Evolutionary conservation across 768 basidiomycete species (phyloP), one percentile per base, ranked within the genome.

Genomic region (Xerocomus potaroensis): DNA sequence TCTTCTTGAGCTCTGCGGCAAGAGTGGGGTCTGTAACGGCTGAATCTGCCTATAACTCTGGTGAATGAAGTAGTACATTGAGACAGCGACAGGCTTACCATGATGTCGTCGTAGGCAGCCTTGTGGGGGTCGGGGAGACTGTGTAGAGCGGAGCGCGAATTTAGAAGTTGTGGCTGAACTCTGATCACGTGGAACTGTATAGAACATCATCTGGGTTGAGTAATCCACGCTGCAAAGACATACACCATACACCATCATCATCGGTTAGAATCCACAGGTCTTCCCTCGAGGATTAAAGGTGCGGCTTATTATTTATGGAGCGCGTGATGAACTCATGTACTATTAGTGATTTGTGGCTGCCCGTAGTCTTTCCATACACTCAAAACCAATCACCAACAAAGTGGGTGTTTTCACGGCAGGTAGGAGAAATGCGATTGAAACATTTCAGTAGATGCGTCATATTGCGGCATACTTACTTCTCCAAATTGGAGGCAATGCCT

Each of bases 1-100:
- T 93, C 80, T 93, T 94, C 87, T 96, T 96, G 76, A 95, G 80
- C 69, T 94, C 95, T 53, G 94, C 94, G 61, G 95, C 96, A 69
- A 90, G 72, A 70, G 83, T 71, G 65, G 93, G 91, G 72, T 96
- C 93, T 72, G 94, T 95, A 59, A 92, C 77, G 47, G 72, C 72
- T 59, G 79, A 72, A 70, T 91, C 91, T 72, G 90, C 86, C 90
- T 92, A 58, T 21, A 34, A 10, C 29, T 3, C 38, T 27, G 10
- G 21, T 55, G 42, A 51, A 19, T 30, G 33, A 14, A 2, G 1
- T 4, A 12, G 35, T 1, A n/a, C 19, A 15, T 39, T 27, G 12
- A 8, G 26, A 24, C 10, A 16, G 23, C 15, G 35, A 16, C 2
- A 6, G 14, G 16, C 65, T 48, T 26, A 64, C 71, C 72, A 72